These are phyloP conservation scores for Bipolaris oryzae DNA, from an alignment of 2,329 filamentous ascomycete species.

Conservation along the genomic window DNA sequence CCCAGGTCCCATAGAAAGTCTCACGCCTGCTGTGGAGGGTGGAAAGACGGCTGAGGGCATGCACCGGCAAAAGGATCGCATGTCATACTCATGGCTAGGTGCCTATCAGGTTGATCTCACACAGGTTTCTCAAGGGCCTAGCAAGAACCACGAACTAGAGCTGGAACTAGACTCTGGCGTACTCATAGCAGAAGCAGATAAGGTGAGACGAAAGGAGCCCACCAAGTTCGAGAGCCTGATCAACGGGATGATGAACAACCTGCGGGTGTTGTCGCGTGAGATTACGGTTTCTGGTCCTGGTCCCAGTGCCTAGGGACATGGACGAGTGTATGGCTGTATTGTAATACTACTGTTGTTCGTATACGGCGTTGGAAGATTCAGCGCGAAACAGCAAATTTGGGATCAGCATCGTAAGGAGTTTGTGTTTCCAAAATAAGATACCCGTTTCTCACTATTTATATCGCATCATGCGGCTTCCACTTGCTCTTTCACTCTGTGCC, in stretches of 20 bases:
- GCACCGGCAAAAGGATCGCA: slow-evolving; percentile 83
- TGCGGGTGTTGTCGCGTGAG: slow-evolving; percentile 45
- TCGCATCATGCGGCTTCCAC: background rate
- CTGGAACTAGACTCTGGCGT: slow-evolving; percentile 71
- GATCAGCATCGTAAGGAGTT: slow-evolving; percentile 33
- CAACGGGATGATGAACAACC: slow-evolving; percentile 75
- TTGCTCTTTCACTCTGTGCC: slow-evolving; percentile 5
- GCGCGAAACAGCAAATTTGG: background rate
- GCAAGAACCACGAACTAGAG: slow-evolving; percentile 81
- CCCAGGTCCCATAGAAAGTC: slow-evolving; percentile 64
- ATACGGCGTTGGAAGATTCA: background rate
- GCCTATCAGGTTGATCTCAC: slow-evolving; percentile 89
- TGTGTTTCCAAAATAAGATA: slow-evolving; percentile 38
- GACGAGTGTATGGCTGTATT: background rate
- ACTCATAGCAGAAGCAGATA: slow-evolving; percentile 69
- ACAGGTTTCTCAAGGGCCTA: slow-evolving; percentile 69
- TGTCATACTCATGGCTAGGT: slow-evolving; percentile 86
- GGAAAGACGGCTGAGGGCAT: slow-evolving; percentile 48
- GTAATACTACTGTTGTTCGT: slow-evolving; percentile 20
- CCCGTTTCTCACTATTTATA: slow-evolving; percentile 27
- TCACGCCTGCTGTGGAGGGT: slow-evolving; percentile 53
- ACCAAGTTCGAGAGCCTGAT: slow-evolving; percentile 66
- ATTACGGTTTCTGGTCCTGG: slow-evolving; percentile 28
- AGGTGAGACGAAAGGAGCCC: slow-evolving; percentile 58
- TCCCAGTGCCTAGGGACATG: slow-evolving; percentile 3